Evolutionary conservation across 768 basidiomycete species (phyloP).

Genomic region (Lyophyllum semitale): DNA sequence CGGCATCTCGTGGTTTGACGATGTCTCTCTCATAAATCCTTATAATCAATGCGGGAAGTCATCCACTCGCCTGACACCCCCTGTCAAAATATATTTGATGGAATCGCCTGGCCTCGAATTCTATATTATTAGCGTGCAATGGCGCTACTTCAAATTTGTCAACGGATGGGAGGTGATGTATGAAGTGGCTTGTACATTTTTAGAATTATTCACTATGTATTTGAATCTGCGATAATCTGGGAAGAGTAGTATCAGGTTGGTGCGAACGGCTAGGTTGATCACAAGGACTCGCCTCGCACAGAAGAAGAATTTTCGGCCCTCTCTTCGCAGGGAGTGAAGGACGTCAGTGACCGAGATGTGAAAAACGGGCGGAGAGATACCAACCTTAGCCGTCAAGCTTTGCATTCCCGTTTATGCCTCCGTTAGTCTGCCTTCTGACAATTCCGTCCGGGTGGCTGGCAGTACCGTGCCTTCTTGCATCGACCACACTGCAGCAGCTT

Average conservation of each 20-base stretch:
- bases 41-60: no score
- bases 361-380: no score
- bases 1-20: no score
- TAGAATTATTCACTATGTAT: neutral
- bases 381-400: conserved; percentile 19
- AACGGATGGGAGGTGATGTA: neutral
- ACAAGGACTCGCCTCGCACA: neutral
- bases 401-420: conserved; percentile 37
- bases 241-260: neutral
- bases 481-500: conserved; percentile 30
- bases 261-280: neutral
- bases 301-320: neutral
- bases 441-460: conserved; percentile 24
- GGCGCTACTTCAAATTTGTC: neutral
- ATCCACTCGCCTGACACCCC: no score
- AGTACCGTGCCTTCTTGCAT: conserved; percentile 38
- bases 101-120: neutral
- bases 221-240: neutral
- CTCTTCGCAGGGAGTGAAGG: neutral
- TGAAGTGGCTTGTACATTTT: neutral
- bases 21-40: no score
- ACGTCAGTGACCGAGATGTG: neutral
- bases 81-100: neutral
- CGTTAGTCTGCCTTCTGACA: conserved; percentile 45
- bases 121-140: neutral